These are phyloP conservation scores for Hymenoscyphus repandus DNA, from an alignment of 2,329 filamentous ascomycete genomes.

Conservation along the genomic window DNA sequence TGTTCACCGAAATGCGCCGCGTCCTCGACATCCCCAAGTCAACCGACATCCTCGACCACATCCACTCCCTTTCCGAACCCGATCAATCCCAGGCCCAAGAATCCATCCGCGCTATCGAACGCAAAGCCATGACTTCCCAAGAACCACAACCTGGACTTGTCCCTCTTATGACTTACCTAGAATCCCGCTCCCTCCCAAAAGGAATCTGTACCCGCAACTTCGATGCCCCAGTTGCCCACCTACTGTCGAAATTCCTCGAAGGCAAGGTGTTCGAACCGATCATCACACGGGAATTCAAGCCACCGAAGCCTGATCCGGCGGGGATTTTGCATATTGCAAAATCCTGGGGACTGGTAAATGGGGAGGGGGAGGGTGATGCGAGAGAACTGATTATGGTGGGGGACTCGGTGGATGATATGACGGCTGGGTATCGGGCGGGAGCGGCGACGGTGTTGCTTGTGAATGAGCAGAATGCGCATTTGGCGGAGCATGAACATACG, in stretches of 20 bases:
- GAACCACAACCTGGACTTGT: conserved; percentile 75
- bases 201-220: conserved; percentile 95
- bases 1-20: conserved; percentile 83
- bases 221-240: conserved; percentile 68
- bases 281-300: conserved; percentile 75
- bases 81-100: conserved; percentile 62
- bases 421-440: conserved; percentile 74
- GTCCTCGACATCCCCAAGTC: conserved; percentile 67
- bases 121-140: conserved; percentile 72
- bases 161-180: conserved; percentile 46
- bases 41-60: conserved; percentile 83
- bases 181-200: conserved; percentile 51
- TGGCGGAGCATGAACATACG: conserved; percentile 69
- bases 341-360: conserved; percentile 62
- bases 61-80: conserved; percentile 63
- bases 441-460: conserved; percentile 85
- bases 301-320: conserved; percentile 81
- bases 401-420: conserved; percentile 89
- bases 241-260: conserved; percentile 69
- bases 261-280: conserved; percentile 68
- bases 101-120: conserved; percentile 74
- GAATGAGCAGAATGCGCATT: conserved; percentile 71
- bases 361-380: conserved; percentile 17
- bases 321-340: conserved; percentile 82
- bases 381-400: conserved; percentile 40